These are phyloP conservation scores for button mushroom (Agaricus bisporus) DNA, from an alignment of 768 basidiomycete species.

Conservation along the genomic window DNA sequence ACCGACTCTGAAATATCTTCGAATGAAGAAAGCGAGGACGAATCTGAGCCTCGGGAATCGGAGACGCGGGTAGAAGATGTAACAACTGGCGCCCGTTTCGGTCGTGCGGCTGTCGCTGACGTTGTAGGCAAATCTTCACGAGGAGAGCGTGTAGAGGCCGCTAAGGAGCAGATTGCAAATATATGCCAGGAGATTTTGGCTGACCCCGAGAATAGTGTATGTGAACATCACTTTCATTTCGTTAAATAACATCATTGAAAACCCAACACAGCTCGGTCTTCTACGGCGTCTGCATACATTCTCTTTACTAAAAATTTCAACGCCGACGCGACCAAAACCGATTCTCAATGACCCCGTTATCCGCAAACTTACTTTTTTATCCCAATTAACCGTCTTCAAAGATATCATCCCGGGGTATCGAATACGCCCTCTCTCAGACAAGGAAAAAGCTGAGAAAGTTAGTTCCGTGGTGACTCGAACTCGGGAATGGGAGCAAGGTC, in stretches of 20 bases:
- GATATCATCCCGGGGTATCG: conserved; percentile 96
- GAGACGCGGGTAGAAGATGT: conserved; percentile 54
- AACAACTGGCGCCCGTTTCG: conserved; percentile 81
- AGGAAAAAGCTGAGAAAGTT: conserved; percentile 89
- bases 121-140: conserved; percentile 64
- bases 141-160: conserved; percentile 60
- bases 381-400: conserved; percentile 90
- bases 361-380: conserved; percentile 83
- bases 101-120: conserved; percentile 73
- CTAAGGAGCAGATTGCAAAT: conserved; percentile 90
- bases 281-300: conserved; percentile 87
- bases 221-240: conserved; percentile 20
- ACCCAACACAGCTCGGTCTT: conserved; percentile 63
- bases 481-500: conserved; percentile 93
- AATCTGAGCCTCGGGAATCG: conserved; percentile 18
- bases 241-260: not conserved
- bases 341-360: conserved; percentile 77
- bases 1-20: conserved; percentile 19
- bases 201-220: conserved; percentile 92
- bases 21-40: conserved; percentile 24
- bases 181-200: conserved; percentile 92
- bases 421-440: conserved; percentile 85
- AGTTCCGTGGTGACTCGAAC: conserved; percentile 86
- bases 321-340: conserved; percentile 61
- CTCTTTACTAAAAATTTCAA: conserved; percentile 68